Percentiles rank a stretch among this genome's conserved stretches.
Conservation (phyloP, 1,284 basidiomycete genomes). For the Microbotryomycetes sp. region DNA sequence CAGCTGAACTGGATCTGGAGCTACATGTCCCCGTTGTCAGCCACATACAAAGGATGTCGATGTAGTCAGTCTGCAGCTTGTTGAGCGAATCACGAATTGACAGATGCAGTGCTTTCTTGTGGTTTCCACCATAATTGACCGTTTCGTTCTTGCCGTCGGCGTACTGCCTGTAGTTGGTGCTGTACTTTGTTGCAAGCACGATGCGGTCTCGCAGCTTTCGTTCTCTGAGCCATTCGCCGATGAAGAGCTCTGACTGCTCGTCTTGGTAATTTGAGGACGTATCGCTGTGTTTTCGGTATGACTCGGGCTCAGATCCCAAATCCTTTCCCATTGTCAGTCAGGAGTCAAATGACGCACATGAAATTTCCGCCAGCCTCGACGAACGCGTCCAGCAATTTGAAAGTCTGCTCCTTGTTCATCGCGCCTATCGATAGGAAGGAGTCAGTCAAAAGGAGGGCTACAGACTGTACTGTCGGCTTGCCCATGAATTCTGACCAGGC, state of each 20-base stretch:
- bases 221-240: constrained; percentile 54
- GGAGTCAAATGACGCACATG: too few relatives aligned
- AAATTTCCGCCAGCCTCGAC: constrained; percentile 40
- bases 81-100: constrained; percentile 46
- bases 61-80: constrained; percentile 52
- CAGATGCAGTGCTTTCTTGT: constrained; percentile 45
- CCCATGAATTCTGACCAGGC: too few relatives aligned
- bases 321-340: too few relatives aligned
- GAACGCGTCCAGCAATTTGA: constrained; percentile 50
- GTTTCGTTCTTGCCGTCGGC: constrained; percentile 36
- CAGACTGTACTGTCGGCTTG: neutral
- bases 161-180: constrained; percentile 33
- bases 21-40: too few relatives aligned
- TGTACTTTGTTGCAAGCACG: constrained; percentile 48
- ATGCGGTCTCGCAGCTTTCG: constrained; percentile 51
- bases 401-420: constrained; percentile 48
- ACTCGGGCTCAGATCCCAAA: too few relatives aligned
- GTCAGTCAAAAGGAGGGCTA: too few relatives aligned
- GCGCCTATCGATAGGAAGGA: too few relatives aligned
- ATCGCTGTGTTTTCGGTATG: too few relatives aligned
- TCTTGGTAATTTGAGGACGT: too few relatives aligned
- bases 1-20: constrained; percentile 29
- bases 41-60: constrained; percentile 51
- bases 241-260: constrained; percentile 49
- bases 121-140: constrained; percentile 48